Evolutionary conservation across 305 asterid species (phyloP).

Genomic region (Rubia tinctorum): DNA sequence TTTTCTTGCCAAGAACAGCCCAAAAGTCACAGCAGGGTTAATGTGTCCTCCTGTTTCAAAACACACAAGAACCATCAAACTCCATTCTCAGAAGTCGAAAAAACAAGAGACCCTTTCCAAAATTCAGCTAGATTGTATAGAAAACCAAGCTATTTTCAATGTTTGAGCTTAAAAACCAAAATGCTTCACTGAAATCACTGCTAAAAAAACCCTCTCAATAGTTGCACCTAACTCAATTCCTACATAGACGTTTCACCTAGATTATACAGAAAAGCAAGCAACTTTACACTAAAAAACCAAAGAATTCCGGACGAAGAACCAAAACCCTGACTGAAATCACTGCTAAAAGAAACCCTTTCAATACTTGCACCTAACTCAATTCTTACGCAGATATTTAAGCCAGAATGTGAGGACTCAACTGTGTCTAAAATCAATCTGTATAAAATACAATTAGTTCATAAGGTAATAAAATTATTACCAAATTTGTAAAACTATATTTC

Average conservation of each 20-base stretch:
- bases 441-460: background rate
- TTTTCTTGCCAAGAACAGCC: slow-evolving; percentile 71
- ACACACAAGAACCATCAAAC: background rate
- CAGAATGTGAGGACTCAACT: slow-evolving; percentile 49
- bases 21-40: slow-evolving; percentile 77
- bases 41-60: slow-evolving; percentile 78
- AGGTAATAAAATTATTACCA: background rate
- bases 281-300: background rate
- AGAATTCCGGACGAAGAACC: too few species aligned
- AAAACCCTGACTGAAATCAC: background rate
- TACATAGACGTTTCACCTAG: too few species aligned
- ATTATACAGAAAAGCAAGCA: too few species aligned
- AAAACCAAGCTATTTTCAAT: background rate
- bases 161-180: background rate
- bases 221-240: background rate
- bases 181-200: background rate
- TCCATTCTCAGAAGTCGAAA: background rate
- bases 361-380: background rate
- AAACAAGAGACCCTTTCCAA: background rate
- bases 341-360: background rate
- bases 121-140: background rate
- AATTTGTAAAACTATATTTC: background rate
- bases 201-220: background rate
- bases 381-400: slow-evolving; percentile 24
- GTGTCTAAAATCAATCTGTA: slow-evolving; percentile 38